Evolutionary conservation across 345 rosid genomes (phyloP).

Genomic region (Eucalyptus sp.): DNA sequence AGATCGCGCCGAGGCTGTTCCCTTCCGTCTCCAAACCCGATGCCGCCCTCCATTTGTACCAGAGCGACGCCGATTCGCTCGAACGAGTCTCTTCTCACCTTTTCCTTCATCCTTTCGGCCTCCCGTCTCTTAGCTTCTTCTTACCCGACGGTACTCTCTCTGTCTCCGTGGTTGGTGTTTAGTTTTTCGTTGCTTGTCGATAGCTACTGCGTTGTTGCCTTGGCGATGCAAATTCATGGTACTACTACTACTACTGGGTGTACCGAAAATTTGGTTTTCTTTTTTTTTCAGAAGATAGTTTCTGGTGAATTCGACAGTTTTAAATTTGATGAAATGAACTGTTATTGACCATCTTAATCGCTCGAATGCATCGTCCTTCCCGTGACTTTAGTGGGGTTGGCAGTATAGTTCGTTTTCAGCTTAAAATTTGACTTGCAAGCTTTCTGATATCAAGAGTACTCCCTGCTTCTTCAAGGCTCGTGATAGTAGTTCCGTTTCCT

Average conservation of each 20-base stretch:
- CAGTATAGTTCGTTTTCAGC: not conserved
- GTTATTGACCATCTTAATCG: not conserved
- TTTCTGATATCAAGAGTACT: not conserved
- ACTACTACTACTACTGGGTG: not conserved
- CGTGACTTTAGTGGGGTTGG: not conserved
- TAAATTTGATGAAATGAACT: not conserved
- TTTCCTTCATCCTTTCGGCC: slow-evolving; percentile 64
- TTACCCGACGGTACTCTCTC: slow-evolving; percentile 60
- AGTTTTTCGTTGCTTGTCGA: not conserved
- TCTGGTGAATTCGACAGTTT: not conserved
- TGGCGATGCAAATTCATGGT: not conserved
- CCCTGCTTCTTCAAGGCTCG: not conserved
- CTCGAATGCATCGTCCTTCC: not conserved
- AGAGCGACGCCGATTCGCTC: slow-evolving; percentile 26
- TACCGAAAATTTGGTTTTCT: not conserved
- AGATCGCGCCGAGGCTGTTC: slow-evolving; percentile 34
- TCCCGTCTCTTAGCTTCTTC: slow-evolving; percentile 83
- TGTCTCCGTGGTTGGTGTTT: not conserved
- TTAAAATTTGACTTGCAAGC: not conserved
- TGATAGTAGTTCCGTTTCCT: not conserved
- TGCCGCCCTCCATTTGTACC: slow-evolving; percentile 15
- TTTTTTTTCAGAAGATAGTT: not conserved
- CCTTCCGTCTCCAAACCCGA: slow-evolving; percentile 50
- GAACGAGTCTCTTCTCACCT: slow-evolving; percentile 23
- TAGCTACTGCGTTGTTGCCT: not conserved